Percentiles rank a stretch among this genome's conserved stretches.
These are phyloP conservation scores for Sordariomycetes sp. DNA, from an alignment of 2,329 filamentous ascomycete species.

Conservation along the genomic window DNA sequence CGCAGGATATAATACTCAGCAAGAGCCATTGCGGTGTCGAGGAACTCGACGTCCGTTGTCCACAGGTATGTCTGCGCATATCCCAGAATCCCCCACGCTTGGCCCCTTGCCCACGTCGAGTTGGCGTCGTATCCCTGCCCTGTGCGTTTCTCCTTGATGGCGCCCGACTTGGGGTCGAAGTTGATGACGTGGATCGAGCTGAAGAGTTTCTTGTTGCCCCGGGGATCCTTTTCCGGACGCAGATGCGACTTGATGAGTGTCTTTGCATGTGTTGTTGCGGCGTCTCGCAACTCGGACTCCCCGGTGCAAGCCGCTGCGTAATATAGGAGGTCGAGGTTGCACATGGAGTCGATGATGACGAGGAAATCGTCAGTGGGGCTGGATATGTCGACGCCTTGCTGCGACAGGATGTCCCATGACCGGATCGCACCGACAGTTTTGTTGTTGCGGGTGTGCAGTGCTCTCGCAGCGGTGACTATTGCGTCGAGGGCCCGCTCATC, in stretches of 20 bases:
- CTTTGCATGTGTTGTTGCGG: slow-evolving; percentile 25
- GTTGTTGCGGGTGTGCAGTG: slow-evolving; percentile 30
- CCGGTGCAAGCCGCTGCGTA: slow-evolving; percentile 21
- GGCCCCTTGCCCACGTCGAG: slow-evolving; percentile 40
- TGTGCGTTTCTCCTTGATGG: slow-evolving; percentile 32
- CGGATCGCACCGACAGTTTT: slow-evolving; percentile 31
- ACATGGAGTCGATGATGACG: slow-evolving; percentile 32
- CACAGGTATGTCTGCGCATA: slow-evolving; percentile 37
- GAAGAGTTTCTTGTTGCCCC: slow-evolving; percentile 13
- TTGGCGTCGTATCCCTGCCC: slow-evolving; percentile 33
- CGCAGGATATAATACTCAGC: slow-evolving; percentile 37
- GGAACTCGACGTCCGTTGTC: slow-evolving; percentile 31
- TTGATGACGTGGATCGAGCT: slow-evolving; percentile 37
- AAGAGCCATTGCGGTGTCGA: slow-evolving; percentile 30
- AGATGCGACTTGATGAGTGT: slow-evolving; percentile 28
- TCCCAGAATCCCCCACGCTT: slow-evolving; percentile 39
- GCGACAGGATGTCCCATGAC: slow-evolving; percentile 31
- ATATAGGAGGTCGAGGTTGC: slow-evolving; percentile 24
- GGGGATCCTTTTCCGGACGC: slow-evolving; percentile 18
- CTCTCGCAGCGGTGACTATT: slow-evolving; percentile 30
- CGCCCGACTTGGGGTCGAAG: slow-evolving; percentile 30
- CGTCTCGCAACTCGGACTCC: slow-evolving; percentile 13
- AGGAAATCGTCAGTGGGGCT: slow-evolving; percentile 22
- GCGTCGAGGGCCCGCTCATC: slow-evolving; percentile 25
- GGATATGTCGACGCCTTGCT: slow-evolving; percentile 18